Conservation (phyloP, 2,329 filamentous ascomycete species). For the Ceratocystis destructans region DNA sequence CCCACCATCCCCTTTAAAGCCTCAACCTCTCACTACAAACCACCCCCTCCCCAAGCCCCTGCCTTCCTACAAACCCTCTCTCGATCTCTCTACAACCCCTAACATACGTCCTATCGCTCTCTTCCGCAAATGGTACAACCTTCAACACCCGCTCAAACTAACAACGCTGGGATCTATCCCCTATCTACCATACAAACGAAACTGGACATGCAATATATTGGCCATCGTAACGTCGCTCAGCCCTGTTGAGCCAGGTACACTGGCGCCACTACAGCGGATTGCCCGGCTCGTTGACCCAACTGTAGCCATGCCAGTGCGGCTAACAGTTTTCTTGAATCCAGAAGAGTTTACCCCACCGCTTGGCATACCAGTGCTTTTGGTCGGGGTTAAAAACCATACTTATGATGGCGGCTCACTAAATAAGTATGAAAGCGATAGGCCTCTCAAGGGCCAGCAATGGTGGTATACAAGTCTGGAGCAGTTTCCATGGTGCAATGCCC, state of each 20-base stretch:
- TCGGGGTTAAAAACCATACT: constrained; percentile 44
- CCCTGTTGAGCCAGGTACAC: constrained; percentile 36
- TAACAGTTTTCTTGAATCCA: constrained; percentile 43
- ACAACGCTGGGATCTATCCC: constrained; percentile 38
- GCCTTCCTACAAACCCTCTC: constrained; percentile 10
- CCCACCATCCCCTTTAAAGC: neutral
- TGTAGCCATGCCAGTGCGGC: constrained; percentile 37
- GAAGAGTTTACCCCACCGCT: constrained; percentile 34
- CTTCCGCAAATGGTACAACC: constrained; percentile 31
- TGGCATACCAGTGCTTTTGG: constrained; percentile 37
- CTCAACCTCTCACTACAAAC: constrained; percentile 26
- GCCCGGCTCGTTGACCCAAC: constrained; percentile 39
- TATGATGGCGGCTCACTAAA: constrained; percentile 37
- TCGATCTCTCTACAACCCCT: neutral
- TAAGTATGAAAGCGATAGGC: constrained; percentile 32
- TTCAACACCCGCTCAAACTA: constrained; percentile 36
- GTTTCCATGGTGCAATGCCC: constrained; percentile 38
- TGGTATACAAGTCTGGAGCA: constrained; percentile 36
- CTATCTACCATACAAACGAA: constrained; percentile 41
- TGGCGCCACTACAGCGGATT: constrained; percentile 38
- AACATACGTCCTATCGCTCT: constrained; percentile 26
- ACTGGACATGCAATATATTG: constrained; percentile 44
- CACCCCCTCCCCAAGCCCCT: constrained; percentile 9
- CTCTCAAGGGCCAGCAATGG: constrained; percentile 31
- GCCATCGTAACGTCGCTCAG: constrained; percentile 37